Evolutionary conservation across 2,329 filamentous ascomycete species (phyloP), one percentile per base, ranked within the genome.

Genomic region (Aspergillus proliferans): DNA sequence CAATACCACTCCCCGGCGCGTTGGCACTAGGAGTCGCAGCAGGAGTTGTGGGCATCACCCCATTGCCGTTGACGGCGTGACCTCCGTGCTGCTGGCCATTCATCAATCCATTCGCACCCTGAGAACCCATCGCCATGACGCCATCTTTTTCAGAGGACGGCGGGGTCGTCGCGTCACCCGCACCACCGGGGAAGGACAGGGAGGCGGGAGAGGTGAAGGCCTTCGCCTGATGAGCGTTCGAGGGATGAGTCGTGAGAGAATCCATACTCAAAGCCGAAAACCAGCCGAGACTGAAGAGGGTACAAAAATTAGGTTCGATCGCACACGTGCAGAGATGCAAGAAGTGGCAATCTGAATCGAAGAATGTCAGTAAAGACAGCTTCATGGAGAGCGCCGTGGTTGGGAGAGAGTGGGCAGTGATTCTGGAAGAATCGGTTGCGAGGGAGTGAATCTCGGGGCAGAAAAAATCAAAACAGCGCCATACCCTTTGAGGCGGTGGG

Each of bases 171-270:
- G 96, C 71, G 67, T 95, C 89, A 61, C 84, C 84, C 62, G 85
- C 84, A 55, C 85, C 88, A 66, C 87, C 87, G 47, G 92, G 91
- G 72, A 94, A 97, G 53, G 91, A 95, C 60, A 97, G 80, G 61
- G 90, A 95, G 57, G 88, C 87, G 49, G 91, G 88, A 52, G 89
- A 90, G 63, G 91, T 95, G 74, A 97, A 95, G 68, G 88, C 89
- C 80, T 93, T 93, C 57, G 93, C 93, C 81, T 97, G 91, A 59
- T 86, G 83, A 64, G 92, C 91, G 69, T 84, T 97, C 58, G 86
- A 81, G 44, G 93, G 93, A 68, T 97, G 93, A 60, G 92, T 93
- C 65, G 89, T 90, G 64, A 95, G 86, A 64, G 84, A 82, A 70
- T 95, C 89, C 89, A 95, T 95, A 63, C 58, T 60, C 56, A 53